Evolutionary conservation across 1,139 yeast species (phyloP).

Genomic region (Magnusiomyces suaveolens): DNA sequence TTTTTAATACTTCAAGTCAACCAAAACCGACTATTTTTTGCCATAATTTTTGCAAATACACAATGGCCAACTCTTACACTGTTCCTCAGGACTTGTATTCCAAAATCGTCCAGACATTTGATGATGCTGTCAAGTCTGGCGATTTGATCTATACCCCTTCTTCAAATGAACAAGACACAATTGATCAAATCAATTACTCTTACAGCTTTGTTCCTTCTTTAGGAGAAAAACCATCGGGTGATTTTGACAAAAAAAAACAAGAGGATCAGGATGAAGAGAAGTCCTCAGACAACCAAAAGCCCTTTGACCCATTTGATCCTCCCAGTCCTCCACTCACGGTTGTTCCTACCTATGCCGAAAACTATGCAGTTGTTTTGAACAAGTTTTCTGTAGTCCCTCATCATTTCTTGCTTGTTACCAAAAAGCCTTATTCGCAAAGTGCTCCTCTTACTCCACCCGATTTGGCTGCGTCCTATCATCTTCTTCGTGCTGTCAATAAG

Average conservation of each 20-base stretch:
- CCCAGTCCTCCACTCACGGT: slow-evolving; percentile 74
- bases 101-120: slow-evolving; percentile 25
- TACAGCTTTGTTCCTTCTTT: slow-evolving; percentile 43
- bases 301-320: slow-evolving; percentile 61
- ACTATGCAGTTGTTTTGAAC: slow-evolving; percentile 62
- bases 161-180: slow-evolving; percentile 19
- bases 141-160: slow-evolving; percentile 27
- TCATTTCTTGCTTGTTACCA: slow-evolving; percentile 73
- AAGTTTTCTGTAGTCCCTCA: slow-evolving; percentile 75
- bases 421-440: slow-evolving; percentile 58
- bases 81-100: slow-evolving; percentile 15
- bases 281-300: slow-evolving; percentile 19
- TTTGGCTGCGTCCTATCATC: slow-evolving; percentile 46
- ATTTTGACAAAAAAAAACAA: slow-evolving; percentile 7
- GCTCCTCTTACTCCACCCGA: slow-evolving; percentile 64
- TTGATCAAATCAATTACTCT: slow-evolving; percentile 32
- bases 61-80: neutral
- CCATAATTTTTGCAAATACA: neutral
- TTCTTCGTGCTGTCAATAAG: slow-evolving; percentile 38
- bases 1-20: neutral
- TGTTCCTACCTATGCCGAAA: slow-evolving; percentile 43
- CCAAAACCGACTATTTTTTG: neutral
- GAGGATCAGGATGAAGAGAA: slow-evolving; percentile 27
- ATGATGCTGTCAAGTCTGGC: slow-evolving; percentile 29
- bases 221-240: slow-evolving; percentile 45